Evolutionary conservation across 2,329 filamentous ascomycete species (phyloP), one percentile per base, ranked within the genome.

Genomic region (Fusarium nygamai): DNA sequence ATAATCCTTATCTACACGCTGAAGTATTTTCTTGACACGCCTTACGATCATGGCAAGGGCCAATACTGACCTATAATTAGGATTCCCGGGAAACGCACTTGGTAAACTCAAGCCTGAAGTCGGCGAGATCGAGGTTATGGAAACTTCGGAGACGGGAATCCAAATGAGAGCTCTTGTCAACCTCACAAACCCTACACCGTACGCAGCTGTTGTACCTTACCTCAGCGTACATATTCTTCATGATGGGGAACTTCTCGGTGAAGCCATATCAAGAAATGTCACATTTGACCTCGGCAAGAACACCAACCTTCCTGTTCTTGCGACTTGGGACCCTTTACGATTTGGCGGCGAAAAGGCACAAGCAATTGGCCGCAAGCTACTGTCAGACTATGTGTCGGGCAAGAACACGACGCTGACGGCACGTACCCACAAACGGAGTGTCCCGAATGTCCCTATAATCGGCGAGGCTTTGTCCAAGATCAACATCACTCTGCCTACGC

Each of bases 381-480:
- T 98, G 16, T 97, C 94, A 5, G 91, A 94, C 76, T 98, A 96
- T 78, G 86, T 98, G 17, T 98, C 95, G 8, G 95, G 95, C 14
- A 92, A 89, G 81, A 98, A 98, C 83, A 95, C 93, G 2, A 94
- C 91, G 27, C 83, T 98, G 50, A 93, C 91, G 0, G 82, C 98
- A 16, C 90, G 90, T 79, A 88, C 92, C 6, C 93, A 98, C 80
- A 84, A 88, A 54, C 86, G 86, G 48, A 94, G 91, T 56, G 91
- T 98, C 59, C 96, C 96, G 8, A 84, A 88, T 2, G 88, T 94
- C 59, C 95, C 94, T 1, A 81, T 86, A 9, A 85, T 98, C 8
- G 94, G 94, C 56, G 84, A 91, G 74, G 92, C 93, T 2, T 87
- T 98, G 6, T 93, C 93, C 1, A 87, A 86, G 34, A 88, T 98